Evolutionary conservation across 352 stramenopile genomes (phyloP), one percentile per base, ranked within the genome.

Genomic region (Elongisporangium anandrum): DNA sequence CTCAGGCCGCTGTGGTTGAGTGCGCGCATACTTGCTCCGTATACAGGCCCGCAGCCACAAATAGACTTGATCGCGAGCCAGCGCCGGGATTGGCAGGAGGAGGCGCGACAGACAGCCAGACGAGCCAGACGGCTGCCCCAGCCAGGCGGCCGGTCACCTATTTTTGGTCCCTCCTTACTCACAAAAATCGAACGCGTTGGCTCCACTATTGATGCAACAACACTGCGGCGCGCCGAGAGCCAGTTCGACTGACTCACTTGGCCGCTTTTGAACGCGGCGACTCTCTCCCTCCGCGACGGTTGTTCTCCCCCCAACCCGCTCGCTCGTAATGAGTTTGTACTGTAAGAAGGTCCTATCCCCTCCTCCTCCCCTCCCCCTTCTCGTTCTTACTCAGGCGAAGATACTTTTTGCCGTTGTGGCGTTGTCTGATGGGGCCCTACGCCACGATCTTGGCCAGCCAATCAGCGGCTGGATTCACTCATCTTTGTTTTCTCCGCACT

Each of bases 331-430:
- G 34, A 45, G 13, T 45, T 45, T 45, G 34, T 45, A 45, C 34
- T 12, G 34, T 45, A 45, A 17, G 34, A 2, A 12, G 34, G 34
- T 45, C 34, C 34, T 45, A 9, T 45, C 34, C 34, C 34, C 34
- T 45, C 13, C 34, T 16, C 34, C 34, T 45, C 34, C 34, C 34
- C 34, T 45, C 34, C 29, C 24, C 34, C 34, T 45, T 17, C 34
- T 45, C 34, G 34, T 45, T 45, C 50, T 49, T 52, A 52, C 50
- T 57, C 53, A 58, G 12, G 45, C 9, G 20, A 70, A 70, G 64
- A 70, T 70, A 70, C 64, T 68, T 70, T 70, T 70, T 54, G 50
- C 50, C 49, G 41, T 60, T 58, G 34, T 21, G 20, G 38, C 2
- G 12, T 48, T 26, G 47, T 20, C 38, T 59, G 51, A 59, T 52